A percentile compares a stretch with the other conserved stretches of the same genome.
These are phyloP conservation scores for Microstegium vimineum DNA, from an alignment of 176 grass and related monocot species.

Conservation along the genomic window DNA sequence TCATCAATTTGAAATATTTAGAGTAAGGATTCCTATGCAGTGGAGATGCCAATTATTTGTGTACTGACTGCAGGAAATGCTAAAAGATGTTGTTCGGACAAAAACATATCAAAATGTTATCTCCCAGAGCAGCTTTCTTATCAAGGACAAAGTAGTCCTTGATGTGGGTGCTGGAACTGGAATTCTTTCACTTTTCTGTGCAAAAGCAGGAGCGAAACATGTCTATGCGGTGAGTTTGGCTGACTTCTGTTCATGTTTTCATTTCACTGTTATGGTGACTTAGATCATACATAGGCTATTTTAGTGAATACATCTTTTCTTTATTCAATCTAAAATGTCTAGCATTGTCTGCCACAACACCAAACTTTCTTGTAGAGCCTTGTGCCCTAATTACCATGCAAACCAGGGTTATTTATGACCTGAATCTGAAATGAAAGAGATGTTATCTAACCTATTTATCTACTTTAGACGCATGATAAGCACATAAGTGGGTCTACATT, in stretches of 20 bases:
- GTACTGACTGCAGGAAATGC: conserved; percentile 75
- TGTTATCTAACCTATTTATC: neutral
- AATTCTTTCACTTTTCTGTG: conserved; percentile 96
- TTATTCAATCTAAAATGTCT: neutral
- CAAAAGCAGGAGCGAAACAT: conserved; percentile 95
- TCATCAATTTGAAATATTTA: neutral
- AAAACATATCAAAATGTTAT: conserved; percentile 96
- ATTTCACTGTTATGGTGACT: neutral
- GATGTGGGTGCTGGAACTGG: conserved; percentile 95
- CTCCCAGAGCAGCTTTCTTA: conserved; percentile 75
- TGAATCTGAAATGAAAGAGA: neutral
- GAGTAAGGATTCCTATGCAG: neutral
- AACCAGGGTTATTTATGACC: neutral
- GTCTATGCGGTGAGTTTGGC: conserved; percentile 77
- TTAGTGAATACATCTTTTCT: neutral
- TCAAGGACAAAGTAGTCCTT: conserved; percentile 95
- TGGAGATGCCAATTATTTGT: conserved; percentile 3
- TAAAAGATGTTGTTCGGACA: conserved; percentile 87
- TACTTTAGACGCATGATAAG: neutral
- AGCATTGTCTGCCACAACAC: neutral
- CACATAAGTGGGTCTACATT: neutral
- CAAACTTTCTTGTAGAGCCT: neutral
- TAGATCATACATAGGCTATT: neutral
- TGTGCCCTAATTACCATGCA: neutral
- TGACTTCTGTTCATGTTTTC: conserved; percentile 1